Evolutionary conservation across 371 early-diverging fungal species (phyloP).

Genomic region (Lichtheimia hyalospora): DNA sequence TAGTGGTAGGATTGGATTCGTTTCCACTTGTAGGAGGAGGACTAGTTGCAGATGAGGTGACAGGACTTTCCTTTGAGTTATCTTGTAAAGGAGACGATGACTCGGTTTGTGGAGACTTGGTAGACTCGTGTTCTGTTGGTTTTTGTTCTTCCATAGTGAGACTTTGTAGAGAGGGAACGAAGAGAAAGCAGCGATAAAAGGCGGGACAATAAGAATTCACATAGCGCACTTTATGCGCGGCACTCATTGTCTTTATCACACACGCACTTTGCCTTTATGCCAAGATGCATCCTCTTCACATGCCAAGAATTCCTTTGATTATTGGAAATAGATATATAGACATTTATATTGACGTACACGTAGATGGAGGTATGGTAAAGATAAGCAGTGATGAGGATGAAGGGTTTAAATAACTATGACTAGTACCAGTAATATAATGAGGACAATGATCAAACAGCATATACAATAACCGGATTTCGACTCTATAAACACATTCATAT

Average conservation of each 20-base stretch:
- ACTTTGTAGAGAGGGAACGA: background rate
- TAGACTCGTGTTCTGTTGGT: background rate
- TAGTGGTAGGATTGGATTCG: background rate
- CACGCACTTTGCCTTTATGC: too few species aligned
- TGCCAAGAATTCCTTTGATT: too few species aligned
- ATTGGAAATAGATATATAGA: too few species aligned
- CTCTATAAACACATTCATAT: conserved; percentile 28
- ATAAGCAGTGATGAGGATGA: background rate
- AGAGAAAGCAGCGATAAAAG: background rate
- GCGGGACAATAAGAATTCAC: background rate
- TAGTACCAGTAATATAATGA: conserved; percentile 58
- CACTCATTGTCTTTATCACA: too few species aligned
- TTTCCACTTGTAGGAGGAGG: background rate
- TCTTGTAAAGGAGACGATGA: too few species aligned
- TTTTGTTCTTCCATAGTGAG: background rate
- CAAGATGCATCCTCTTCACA: too few species aligned
- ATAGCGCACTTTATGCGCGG: background rate
- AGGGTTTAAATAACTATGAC: conserved; percentile 43
- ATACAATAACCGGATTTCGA: conserved; percentile 62
- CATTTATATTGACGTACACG: background rate
- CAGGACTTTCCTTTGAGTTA: too few species aligned
- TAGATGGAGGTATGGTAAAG: background rate
- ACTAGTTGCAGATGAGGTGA: too few species aligned
- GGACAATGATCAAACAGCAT: conserved; percentile 56
- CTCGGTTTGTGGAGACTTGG: background rate